Conservation (phyloP, 192 early-diverging fungal genomes). For the Kickxella alabastrina region DNA sequence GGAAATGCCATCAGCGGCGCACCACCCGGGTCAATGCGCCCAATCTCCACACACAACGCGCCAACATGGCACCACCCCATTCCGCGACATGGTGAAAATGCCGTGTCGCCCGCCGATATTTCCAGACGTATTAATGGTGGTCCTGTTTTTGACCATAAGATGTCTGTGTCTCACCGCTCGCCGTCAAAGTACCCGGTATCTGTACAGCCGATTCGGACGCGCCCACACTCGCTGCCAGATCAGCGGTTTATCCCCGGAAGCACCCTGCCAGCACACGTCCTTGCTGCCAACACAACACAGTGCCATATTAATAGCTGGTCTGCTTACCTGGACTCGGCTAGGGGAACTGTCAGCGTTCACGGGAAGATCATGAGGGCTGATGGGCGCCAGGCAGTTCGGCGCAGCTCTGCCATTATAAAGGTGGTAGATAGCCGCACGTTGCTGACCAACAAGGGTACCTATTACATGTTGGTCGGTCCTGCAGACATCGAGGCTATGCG, state of each 20-base stretch:
- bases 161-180: conserved; percentile 8
- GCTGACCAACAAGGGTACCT: conserved; percentile 15
- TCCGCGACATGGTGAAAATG: not conserved
- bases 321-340: conserved; percentile 13
- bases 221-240: conserved; percentile 5
- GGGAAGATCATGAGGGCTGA: conserved; percentile 23
- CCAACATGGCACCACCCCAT: conserved; percentile 19
- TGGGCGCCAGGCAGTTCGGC: conserved; percentile 17
- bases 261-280: conserved; percentile 26
- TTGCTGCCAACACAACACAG: conserved; percentile 2
- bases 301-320: conserved; percentile 16
- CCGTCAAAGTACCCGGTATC: conserved; percentile 31
- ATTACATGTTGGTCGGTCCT: conserved; percentile 23
- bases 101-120: conserved; percentile 4
- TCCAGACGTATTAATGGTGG: not conserved
- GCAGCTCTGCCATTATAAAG: conserved; percentile 24
- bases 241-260: conserved; percentile 27
- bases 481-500: conserved; percentile 33
- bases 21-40: conserved; percentile 8
- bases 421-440: conserved; percentile 11
- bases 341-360: conserved; percentile 20
- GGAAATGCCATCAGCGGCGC: not conserved
- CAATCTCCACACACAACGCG: conserved; percentile 6
- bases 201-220: conserved; percentile 30
- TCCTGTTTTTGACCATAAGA: not conserved